Evolutionary conservation across 179 eudicot genomes (phyloP), one percentile per base, ranked within the genome.

Genomic region (Vitellaria paradoxa): DNA sequence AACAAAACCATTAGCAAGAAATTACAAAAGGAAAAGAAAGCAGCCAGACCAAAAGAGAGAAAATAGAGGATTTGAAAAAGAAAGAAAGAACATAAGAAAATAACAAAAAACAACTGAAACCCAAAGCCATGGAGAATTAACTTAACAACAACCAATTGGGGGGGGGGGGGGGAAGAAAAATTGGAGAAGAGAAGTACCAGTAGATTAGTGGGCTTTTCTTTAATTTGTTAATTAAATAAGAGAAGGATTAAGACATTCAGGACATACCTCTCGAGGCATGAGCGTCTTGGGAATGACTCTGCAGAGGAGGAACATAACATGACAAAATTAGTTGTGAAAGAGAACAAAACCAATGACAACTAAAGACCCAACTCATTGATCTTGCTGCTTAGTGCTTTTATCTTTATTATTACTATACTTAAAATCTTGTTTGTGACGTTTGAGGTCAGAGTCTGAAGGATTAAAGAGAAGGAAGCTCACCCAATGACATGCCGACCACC

Each of bases 181-280:
- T 21, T 9, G 13, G 47, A 24, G 21, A 49, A 14, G 18, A 62
- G 61, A 64, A 57, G 45, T 11, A 12, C 17, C 17, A 59, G 50
- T 9, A 11, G 61, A 53, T 15, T 64, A 13, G 21, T 63, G 78
- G 45, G 72, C 60, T 47, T 72, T 65, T 76, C 42, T 14, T 20
- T 40, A 68, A 20, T 47, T 45, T 53, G 61, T 26, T 24, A 30
- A 52, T 55, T 65, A 52, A 53, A 53, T 6, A 49, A 69, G 73
- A 70, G 89, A 89, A 89, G 91, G 86, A 73, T 1, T 7, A 78
- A 81, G 80, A 80, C 89, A 85, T 90, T 88, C 65, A 78, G 24
- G 89, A 89, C 92, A 88, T 89, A 93, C 98, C 98, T 93, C 98
- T 93, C 97, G 86, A 84, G 94, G 97, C 96, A 91, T 91, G 90